Percentiles rank a stretch among this genome's conserved stretches.
phyloP scores from a whole-genome alignment of 305 asterid species.

The Rubia tinctorum region DNA sequence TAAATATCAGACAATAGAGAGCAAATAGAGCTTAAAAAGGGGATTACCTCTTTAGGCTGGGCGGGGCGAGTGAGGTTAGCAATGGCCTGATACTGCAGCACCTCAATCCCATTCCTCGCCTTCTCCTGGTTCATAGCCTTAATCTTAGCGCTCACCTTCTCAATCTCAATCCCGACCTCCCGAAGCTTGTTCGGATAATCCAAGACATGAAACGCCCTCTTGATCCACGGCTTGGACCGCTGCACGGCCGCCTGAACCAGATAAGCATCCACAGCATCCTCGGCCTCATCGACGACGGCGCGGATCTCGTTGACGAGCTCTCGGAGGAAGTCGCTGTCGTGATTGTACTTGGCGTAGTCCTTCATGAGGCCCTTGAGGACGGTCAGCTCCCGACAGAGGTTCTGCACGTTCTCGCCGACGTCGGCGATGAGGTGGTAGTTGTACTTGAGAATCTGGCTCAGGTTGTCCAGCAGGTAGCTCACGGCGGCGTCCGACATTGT shows the following conservation, averaged over 20 bases:
- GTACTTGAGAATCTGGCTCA: not conserved
- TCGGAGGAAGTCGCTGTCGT: constrained; percentile 12
- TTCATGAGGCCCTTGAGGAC: constrained; percentile 10
- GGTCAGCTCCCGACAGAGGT: not conserved
- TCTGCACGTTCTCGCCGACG: not conserved
- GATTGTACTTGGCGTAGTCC: constrained; percentile 10
- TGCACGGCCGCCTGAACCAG: constrained; percentile 23
- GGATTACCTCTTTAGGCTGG: constrained; percentile 9
- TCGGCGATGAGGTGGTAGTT: constrained; percentile 10
- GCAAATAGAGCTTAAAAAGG: not conserved
- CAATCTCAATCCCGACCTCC: not conserved
- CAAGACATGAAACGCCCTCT: constrained; percentile 18
- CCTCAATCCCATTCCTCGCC: constrained; percentile 3
- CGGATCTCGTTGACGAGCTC: constrained; percentile 29
- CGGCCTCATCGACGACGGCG: constrained; percentile 37
- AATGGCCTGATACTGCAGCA: constrained; percentile 2
- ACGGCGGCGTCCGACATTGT: constrained; percentile 14
- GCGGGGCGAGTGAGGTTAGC: not conserved
- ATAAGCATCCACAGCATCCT: constrained; percentile 30
- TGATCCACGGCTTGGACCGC: constrained; percentile 21
- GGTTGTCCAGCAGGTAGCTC: not conserved
- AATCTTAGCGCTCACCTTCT: not conserved
- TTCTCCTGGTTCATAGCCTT: not conserved
- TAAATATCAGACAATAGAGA: not conserved
- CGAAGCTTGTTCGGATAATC: constrained; percentile 9